Percentiles rank a stretch among this genome's conserved stretches.
These are phyloP conservation scores for Elymus sibiricus DNA, from an alignment of 176 grass and related monocot genomes.

Conservation along the genomic window DNA sequence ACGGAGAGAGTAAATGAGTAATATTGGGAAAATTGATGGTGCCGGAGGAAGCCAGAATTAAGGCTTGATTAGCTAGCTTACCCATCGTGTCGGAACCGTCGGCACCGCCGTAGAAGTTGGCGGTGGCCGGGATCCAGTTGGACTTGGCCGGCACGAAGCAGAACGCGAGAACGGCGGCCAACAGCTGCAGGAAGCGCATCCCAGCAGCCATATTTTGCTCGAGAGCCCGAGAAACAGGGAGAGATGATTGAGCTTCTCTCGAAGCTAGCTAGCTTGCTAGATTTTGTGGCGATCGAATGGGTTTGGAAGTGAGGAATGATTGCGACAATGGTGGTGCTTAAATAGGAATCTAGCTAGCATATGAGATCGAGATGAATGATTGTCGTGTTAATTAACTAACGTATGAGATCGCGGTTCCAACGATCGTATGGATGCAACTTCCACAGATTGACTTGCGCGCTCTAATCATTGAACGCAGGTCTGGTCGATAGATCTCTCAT, in stretches of 20 bases:
- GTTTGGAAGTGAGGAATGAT: not conserved
- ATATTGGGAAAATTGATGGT: not conserved
- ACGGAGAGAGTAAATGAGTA: too few species aligned
- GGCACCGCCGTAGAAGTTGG: conserved; percentile 49
- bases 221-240: not conserved
- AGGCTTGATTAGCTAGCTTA: not conserved
- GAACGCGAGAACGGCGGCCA: not conserved
- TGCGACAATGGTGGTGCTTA: not conserved
- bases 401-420: not conserved
- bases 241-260: not conserved
- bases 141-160: not conserved
- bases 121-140: conserved; percentile 8
- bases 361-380: not conserved
- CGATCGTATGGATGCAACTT: not conserved
- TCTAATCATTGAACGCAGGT: not conserved
- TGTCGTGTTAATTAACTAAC: too few species aligned
- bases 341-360: not conserved
- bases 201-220: not conserved
- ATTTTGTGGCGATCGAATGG: not conserved
- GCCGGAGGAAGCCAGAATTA: not conserved
- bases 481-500: not conserved
- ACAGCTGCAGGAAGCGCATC: not conserved
- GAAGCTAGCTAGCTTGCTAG: not conserved
- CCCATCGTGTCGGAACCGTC: conserved; percentile 58
- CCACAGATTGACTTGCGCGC: not conserved